A percentile compares a stretch with the other conserved stretches of the same genome.
These are phyloP conservation scores for Coniochaeta prunicola DNA, from an alignment of 2,329 filamentous ascomycete species.

Conservation along the genomic window DNA sequence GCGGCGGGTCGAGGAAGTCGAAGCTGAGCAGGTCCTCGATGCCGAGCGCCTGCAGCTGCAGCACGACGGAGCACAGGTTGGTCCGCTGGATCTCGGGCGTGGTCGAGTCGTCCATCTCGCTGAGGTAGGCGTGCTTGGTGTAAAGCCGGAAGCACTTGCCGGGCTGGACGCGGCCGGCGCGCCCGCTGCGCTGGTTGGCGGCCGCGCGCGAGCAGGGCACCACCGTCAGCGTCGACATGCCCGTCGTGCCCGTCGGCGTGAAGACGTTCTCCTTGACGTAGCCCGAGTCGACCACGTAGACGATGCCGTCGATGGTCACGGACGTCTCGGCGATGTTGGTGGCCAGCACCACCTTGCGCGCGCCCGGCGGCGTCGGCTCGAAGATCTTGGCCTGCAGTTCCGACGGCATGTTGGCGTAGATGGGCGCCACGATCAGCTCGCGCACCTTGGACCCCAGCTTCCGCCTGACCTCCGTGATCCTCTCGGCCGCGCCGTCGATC, in stretches of 20 bases:
- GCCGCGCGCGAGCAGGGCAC: slow-evolving; percentile 88
- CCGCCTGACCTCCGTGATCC: slow-evolving; percentile 75
- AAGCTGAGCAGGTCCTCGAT: slow-evolving; percentile 92
- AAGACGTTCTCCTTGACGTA: slow-evolving; percentile 95
- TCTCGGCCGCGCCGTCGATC: slow-evolving; percentile 80
- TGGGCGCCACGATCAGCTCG: slow-evolving; percentile 84
- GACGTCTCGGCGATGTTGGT: slow-evolving; percentile 97
- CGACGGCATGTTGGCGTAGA: slow-evolving; percentile 88
- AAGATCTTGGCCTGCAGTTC: slow-evolving; percentile 93
- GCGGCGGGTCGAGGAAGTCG: slow-evolving; percentile 92
- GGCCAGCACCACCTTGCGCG: slow-evolving; percentile 84
- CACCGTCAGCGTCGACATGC: slow-evolving; percentile 87
- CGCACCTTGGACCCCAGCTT: slow-evolving; percentile 81
- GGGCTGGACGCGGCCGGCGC: slow-evolving; percentile 84
- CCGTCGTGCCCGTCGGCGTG: slow-evolving; percentile 66
- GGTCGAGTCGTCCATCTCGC: slow-evolving; percentile 87
- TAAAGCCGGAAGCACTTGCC: slow-evolving; percentile 93
- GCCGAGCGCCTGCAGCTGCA: slow-evolving; percentile 81
- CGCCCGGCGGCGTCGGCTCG: slow-evolving; percentile 77
- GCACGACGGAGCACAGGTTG: slow-evolving; percentile 75
- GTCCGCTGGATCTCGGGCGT: slow-evolving; percentile 90
- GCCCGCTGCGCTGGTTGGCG: slow-evolving; percentile 86
- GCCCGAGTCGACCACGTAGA: slow-evolving; percentile 91
- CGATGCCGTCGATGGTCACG: slow-evolving; percentile 91
- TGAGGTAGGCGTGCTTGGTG: slow-evolving; percentile 89